Evolutionary conservation across 345 rosid species (phyloP).

Genomic region (Syzygium aqueum): DNA sequence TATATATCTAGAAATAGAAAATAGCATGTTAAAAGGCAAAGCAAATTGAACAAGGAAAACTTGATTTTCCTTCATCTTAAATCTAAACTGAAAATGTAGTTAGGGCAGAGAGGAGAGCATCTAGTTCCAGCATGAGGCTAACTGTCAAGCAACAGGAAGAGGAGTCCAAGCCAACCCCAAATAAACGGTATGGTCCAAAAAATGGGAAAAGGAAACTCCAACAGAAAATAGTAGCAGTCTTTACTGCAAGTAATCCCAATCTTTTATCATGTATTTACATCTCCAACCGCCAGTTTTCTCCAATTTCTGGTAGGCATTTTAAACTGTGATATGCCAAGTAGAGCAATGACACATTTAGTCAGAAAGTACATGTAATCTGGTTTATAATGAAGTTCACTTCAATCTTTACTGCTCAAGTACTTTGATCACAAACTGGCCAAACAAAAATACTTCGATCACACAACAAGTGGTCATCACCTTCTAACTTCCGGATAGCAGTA

Average conservation of each 20-base stretch:
- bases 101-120: neutral
- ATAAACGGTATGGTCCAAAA: neutral
- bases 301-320: neutral
- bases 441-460: neutral
- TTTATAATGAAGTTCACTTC: neutral
- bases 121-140: neutral
- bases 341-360: neutral
- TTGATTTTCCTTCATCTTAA: neutral
- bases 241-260: neutral
- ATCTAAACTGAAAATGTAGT: neutral
- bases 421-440: neutral
- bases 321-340: neutral
- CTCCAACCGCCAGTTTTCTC: neutral
- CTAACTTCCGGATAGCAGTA: conserved; percentile 46
- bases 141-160: neutral
- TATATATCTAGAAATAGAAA: neutral
- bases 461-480: conserved; percentile 35
- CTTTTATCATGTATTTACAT: neutral
- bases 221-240: neutral
- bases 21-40: neutral
- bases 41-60: neutral
- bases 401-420: neutral
- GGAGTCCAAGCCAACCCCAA: neutral
- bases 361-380: neutral
- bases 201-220: neutral